Percentiles rank a stretch among this genome's conserved stretches.
phyloP scores from a whole-genome alignment of 495 filamentous ascomycete genomes.

The Trichoderma orchidacearum region DNA sequence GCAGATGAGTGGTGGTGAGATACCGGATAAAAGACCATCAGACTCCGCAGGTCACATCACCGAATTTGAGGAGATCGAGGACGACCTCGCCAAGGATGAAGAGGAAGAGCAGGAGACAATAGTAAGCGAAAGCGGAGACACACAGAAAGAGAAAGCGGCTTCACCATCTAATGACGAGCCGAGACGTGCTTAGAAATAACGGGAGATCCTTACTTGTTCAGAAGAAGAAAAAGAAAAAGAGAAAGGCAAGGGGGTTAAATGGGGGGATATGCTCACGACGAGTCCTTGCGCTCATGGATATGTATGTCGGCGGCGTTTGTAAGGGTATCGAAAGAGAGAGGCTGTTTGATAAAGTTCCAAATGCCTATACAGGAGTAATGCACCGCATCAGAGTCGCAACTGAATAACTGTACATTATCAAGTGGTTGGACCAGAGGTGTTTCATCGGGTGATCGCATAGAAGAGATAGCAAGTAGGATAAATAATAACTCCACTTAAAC shows the following conservation, averaged over 20 bases:
- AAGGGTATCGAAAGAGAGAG: too few species aligned
- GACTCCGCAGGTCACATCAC: constrained; percentile 18
- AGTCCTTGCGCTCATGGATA: too few species aligned
- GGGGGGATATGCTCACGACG: too few species aligned
- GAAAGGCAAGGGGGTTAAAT: neutral
- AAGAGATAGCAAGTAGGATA: too few species aligned
- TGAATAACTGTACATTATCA: neutral
- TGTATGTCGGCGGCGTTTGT: too few species aligned
- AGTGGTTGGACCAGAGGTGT: too few species aligned
- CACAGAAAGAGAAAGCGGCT: neutral
- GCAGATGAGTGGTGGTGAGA: constrained; percentile 85
- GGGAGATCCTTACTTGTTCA: neutral
- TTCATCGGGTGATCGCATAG: too few species aligned
- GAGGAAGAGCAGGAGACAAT: constrained; percentile 16
- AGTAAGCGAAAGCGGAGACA: constrained; percentile 5
- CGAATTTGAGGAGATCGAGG: constrained; percentile 29
- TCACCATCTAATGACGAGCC: neutral
- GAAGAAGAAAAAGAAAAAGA: neutral
- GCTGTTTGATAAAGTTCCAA: neutral
- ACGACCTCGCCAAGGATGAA: constrained; percentile 25
- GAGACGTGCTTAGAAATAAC: neutral
- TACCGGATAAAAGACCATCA: constrained; percentile 11
- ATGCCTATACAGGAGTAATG: neutral
- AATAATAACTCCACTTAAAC: neutral
- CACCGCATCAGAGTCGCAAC: neutral